Evolutionary conservation across 129 eudicot genomes (phyloP), one percentile per base, ranked within the genome.

Genomic region (Rutidosis leptorrhynchoides): DNA sequence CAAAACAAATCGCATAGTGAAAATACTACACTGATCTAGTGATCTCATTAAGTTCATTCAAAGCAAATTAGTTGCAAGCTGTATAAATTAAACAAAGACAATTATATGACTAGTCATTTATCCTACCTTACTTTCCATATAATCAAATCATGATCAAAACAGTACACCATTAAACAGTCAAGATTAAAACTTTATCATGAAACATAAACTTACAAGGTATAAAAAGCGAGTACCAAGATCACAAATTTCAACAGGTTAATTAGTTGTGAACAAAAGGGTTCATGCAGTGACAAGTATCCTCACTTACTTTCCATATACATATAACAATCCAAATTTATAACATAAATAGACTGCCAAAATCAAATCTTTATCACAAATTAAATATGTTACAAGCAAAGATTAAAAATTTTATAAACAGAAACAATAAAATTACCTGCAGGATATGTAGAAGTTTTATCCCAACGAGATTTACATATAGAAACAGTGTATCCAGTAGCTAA

Each of bases 381-480:
- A 40, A 40, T 10, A 12, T 40, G 46, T 40, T 40, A 40, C 46
- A 40, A 40, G 46, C n/a, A 12, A 40, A 12, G 45, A 37, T 37
- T 37, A 37, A 2, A 11, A 11, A 37, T 37, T 37, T 12, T 16
- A 12, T 40, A 12, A 40, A 40, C 16, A 40, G 46, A 40, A 40
- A 40, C 46, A 3, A 40, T 12, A 40, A 2, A 40, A 12, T 23
- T 82, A 91, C 97, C 97, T 25, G 97, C 86, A 16, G 95, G 88
- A 65, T 68, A 74, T 0, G 88, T 74, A 20, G 82, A 76, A 48
- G 94, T 66, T 70, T 77, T 83, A 60, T 81, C 97, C 97, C 97
- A 91, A 17, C 83, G 79, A 1, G 96, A 87, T 80, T 87, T 87
- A 78, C 97, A 91, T 64, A 81, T 63, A 21, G 94, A 76, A 66